These are phyloP conservation scores for Tricholoma terreum DNA, from an alignment of 768 basidiomycete species.

Conservation along the genomic window DNA sequence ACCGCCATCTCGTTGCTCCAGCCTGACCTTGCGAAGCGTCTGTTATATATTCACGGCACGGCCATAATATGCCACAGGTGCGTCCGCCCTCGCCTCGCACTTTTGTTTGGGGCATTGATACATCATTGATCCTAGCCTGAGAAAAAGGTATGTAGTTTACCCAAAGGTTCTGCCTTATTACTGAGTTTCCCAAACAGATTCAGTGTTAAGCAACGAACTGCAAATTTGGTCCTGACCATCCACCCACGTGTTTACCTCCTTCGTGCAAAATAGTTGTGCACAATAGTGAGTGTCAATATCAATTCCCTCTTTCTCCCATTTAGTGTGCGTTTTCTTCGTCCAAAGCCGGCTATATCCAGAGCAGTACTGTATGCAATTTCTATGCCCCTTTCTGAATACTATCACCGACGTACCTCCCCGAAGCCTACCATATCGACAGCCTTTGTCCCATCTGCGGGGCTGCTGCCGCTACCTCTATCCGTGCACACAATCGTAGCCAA, in stretches of 20 bases:
- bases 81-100: conserved; percentile 9
- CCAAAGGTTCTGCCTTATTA: neutral
- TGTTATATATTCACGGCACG: conserved; percentile 45
- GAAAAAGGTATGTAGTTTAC: conserved; percentile 20
- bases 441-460: conserved; percentile 38
- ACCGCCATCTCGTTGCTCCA: neutral
- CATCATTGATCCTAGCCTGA: conserved; percentile 22
- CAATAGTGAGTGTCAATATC: conserved; percentile 40
- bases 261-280: conserved; percentile 35
- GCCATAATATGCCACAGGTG: conserved; percentile 44
- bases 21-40: conserved; percentile 30
- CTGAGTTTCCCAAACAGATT: conserved; percentile 30
- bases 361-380: conserved; percentile 38
- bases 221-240: conserved; percentile 51
- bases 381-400: neutral
- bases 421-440: conserved; percentile 41
- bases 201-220: conserved; percentile 44
- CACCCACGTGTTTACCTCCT: conserved; percentile 37
- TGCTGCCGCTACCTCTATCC: conserved; percentile 11
- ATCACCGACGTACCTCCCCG: neutral
- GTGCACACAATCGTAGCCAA: neutral
- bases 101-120: neutral
- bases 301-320: neutral
- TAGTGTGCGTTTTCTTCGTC: neutral
- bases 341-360: conserved; percentile 43